Conservation (phyloP, 768 basidiomycete species). For the Xerocomellus intermedius region DNA sequence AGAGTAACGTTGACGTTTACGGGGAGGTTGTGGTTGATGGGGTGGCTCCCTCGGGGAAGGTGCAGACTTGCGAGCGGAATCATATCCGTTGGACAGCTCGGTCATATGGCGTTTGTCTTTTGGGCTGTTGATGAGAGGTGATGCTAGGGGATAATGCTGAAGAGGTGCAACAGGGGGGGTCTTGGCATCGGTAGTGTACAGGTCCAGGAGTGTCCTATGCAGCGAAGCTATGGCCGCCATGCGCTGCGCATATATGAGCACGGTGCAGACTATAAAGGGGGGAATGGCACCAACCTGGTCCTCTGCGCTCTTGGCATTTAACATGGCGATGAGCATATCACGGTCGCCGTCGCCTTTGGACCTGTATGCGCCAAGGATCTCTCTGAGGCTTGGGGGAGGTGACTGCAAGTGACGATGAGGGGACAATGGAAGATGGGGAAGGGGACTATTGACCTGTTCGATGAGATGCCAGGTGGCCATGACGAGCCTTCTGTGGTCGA, state of each 20-base stretch:
- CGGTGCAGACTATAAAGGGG: neutral
- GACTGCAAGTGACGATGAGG: constrained; percentile 40
- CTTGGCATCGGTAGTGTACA: constrained; percentile 35
- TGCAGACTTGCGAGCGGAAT: constrained; percentile 8
- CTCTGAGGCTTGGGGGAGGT: constrained; percentile 78
- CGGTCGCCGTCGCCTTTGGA: constrained; percentile 88
- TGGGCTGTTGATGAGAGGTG: constrained; percentile 28
- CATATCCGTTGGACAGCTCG: constrained; percentile 19
- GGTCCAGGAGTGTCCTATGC: constrained; percentile 69
- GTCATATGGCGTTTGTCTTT: constrained; percentile 20
- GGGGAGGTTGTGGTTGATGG: constrained; percentile 42
- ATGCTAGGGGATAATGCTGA: constrained; percentile 39
- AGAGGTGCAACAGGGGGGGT: constrained; percentile 31
- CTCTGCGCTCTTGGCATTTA: constrained; percentile 90
- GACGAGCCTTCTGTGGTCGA: constrained; percentile 35
- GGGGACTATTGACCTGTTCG: constrained; percentile 39
- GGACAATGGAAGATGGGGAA: neutral
- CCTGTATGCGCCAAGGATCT: constrained; percentile 84
- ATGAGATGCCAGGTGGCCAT: constrained; percentile 45
- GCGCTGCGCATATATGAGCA: constrained; percentile 44
- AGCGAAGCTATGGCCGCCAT: constrained; percentile 68
- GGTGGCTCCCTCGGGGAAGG: constrained; percentile 27
- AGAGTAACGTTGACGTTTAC: constrained; percentile 65
- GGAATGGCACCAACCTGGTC: constrained; percentile 65
- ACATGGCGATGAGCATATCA: constrained; percentile 86